These are phyloP conservation scores for Acanthamoeba healyi DNA, from an alignment of 208 protist species.

Conservation along the genomic window DNA sequence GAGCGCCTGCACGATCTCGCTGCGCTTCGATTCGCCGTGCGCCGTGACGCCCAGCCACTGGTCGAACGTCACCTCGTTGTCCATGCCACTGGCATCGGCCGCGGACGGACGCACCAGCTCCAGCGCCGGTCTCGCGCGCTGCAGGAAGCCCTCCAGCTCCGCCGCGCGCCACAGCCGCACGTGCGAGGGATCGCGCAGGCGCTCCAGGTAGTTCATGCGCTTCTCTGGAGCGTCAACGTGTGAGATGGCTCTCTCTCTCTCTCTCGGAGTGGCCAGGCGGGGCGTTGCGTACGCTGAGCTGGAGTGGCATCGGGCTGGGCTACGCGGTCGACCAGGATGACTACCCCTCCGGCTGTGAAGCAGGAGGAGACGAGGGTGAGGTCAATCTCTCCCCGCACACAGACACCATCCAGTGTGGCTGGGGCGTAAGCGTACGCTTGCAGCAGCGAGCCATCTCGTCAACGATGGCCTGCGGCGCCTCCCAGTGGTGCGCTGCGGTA, in stretches of 20 bases:
- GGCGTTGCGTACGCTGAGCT: not conserved
- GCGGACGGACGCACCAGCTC: not conserved
- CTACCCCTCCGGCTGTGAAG: not conserved
- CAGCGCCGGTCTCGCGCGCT: not conserved
- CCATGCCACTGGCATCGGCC: too few species aligned
- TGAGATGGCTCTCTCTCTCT: too few species aligned
- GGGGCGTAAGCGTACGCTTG: not conserved
- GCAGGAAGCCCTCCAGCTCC: not conserved
- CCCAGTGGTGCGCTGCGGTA: conserved; percentile 27
- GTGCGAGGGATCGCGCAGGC: not conserved
- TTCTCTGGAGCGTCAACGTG: not conserved
- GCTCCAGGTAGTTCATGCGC: not conserved
- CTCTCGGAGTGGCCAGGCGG: too few species aligned
- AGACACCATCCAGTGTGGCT: too few species aligned
- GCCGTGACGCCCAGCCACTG: not conserved
- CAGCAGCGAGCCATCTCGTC: conserved; percentile 7
- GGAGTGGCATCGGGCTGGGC: not conserved
- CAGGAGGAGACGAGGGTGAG: not conserved
- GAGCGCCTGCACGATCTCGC: not conserved
- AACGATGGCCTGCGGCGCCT: not conserved
- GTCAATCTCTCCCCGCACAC: not conserved
- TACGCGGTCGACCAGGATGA: not conserved
- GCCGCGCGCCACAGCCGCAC: not conserved
- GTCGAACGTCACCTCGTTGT: not conserved
- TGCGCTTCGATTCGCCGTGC: not conserved